Percentiles rank a stretch among this genome's conserved stretches.
Conservation (phyloP, 148 eudicot species). For the Rhododendron kiyosumense region DNA sequence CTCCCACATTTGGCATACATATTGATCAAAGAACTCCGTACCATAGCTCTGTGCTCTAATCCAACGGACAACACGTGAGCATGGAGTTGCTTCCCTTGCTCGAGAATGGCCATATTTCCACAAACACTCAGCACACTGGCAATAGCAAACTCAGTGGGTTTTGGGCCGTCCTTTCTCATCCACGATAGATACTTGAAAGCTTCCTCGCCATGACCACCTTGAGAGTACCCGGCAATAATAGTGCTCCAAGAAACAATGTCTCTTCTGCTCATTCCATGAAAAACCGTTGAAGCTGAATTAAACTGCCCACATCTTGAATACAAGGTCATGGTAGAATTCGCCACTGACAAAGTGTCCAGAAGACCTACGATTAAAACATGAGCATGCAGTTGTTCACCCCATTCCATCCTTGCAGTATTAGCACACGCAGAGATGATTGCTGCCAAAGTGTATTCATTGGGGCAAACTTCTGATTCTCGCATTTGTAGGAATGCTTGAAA, state of each 20-base stretch:
- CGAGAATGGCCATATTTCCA: slow-evolving; percentile 75
- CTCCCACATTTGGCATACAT: slow-evolving; percentile 91
- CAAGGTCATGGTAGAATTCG: slow-evolving; percentile 71
- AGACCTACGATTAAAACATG: slow-evolving; percentile 54
- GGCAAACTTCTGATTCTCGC: slow-evolving; percentile 31
- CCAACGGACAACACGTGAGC: slow-evolving; percentile 49
- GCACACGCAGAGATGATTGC: slow-evolving; percentile 38
- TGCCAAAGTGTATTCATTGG: slow-evolving; percentile 82
- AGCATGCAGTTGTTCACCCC: slow-evolving; percentile 73
- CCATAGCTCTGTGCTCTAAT: slow-evolving; percentile 22
- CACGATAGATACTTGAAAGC: slow-evolving; percentile 51
- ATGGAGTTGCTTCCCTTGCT: slow-evolving; percentile 83
- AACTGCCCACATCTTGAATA: slow-evolving; percentile 68
- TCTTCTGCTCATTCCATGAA: slow-evolving; percentile 45
- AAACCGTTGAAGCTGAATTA: slow-evolving; percentile 41
- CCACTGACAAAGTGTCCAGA: slow-evolving; percentile 52
- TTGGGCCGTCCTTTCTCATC: slow-evolving; percentile 82
- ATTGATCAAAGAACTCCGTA: slow-evolving; percentile 64
- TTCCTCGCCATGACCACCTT: slow-evolving; percentile 68
- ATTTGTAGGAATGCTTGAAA: background rate
- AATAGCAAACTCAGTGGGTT: slow-evolving; percentile 15
- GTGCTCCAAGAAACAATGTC: slow-evolving; percentile 25
- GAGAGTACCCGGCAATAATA: slow-evolving; percentile 27
- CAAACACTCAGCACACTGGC: slow-evolving; percentile 68
- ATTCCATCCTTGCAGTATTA: slow-evolving; percentile 31